Base-by-base conservation (phyloP, 2,329 filamentous ascomycete species). In the Aspergillus versicolor region DNA sequence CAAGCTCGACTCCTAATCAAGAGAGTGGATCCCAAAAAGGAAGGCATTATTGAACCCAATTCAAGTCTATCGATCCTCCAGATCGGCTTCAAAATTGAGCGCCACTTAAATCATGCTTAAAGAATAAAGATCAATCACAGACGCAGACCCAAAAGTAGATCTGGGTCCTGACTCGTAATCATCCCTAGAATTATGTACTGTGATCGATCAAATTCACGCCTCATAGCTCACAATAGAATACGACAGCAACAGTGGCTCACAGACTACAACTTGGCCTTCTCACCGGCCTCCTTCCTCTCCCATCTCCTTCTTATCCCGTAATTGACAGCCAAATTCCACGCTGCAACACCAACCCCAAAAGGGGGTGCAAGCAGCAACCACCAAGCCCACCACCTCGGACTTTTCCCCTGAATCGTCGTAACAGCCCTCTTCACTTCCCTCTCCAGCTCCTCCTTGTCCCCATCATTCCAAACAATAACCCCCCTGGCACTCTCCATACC, bases 401-500 rank as follows among this genome's bases (percentile, higher is more conserved):
- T 94, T 17, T 77, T 75, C 45, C 68, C 78, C 66, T 79, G 81
- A 38, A 97, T 77, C 59, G 82, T 81, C 4, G 67, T 69, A 77
- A 97, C 85, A 7, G 87, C 89, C 58, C 77, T 79, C 51, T 82
- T 80, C 11, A 97, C 78, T 72, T 91, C 86, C 50, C 69, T 73
- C 73, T 84, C 82, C 68, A 99, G 73, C 61, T 91, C 85, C 37
- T 86, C 86, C 68, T 81, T 87, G 46, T 85, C 85, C 2, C 84
- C 85, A 75, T 97, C 93, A 76, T 99, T 99, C 90, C 90, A 94
- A 22, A 99, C 82, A 34, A 97, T 91, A 3, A 92, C 82, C 0
- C 92, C 93, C 47, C 81, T 82, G 6, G 78, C 79, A 42, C 72
- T 67, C 4, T 85, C 85, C 44, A 75, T 70, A 1, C 71, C 51